Evolutionary conservation across 1,284 basidiomycete genomes (phyloP).

Genomic region (Ceraceosorus guamensis): DNA sequence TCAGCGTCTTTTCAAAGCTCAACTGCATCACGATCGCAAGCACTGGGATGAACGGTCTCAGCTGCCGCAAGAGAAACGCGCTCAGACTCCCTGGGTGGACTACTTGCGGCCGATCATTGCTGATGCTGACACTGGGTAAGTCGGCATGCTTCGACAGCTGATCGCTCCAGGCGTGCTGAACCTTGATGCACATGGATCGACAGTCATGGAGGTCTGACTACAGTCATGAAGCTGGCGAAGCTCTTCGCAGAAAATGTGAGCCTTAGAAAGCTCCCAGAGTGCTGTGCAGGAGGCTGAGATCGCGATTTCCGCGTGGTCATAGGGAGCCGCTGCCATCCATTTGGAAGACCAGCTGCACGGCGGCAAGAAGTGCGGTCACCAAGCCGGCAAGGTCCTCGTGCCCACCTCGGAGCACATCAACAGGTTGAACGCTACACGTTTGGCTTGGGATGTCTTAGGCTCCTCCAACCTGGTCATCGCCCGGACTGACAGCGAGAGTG

Average conservation of each 20-base stretch:
- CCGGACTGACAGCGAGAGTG: conserved; percentile 85
- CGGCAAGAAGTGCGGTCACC: conserved; percentile 66
- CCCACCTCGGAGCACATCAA: conserved; percentile 78
- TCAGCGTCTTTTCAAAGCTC: conserved; percentile 48
- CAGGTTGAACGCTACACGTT: conserved; percentile 71
- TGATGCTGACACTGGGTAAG: conserved; percentile 41
- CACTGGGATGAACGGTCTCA: conserved; percentile 44
- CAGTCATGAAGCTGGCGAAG: conserved; percentile 46
- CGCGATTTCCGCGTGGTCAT: conserved; percentile 1
- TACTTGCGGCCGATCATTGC: conserved; percentile 47
- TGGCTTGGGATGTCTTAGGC: conserved; percentile 79
- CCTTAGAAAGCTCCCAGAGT: too few relatives aligned
- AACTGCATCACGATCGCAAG: conserved; percentile 48
- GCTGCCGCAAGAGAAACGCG: conserved; percentile 32
- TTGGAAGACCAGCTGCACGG: conserved; percentile 48
- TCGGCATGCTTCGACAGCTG: neutral
- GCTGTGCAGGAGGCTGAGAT: neutral
- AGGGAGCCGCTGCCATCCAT: conserved; percentile 51
- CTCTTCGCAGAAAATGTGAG: conserved; percentile 48
- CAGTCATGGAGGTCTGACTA: conserved; percentile 44
- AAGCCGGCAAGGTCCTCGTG: conserved; percentile 87
- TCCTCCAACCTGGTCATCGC: conserved; percentile 81
- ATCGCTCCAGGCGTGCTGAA: too few relatives aligned
- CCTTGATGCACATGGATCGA: conserved; percentile 4
- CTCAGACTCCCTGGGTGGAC: conserved; percentile 45